These are phyloP conservation scores for Geotrichum australiense DNA, from an alignment of 1,139 yeast genomes.

Conservation along the genomic window DNA sequence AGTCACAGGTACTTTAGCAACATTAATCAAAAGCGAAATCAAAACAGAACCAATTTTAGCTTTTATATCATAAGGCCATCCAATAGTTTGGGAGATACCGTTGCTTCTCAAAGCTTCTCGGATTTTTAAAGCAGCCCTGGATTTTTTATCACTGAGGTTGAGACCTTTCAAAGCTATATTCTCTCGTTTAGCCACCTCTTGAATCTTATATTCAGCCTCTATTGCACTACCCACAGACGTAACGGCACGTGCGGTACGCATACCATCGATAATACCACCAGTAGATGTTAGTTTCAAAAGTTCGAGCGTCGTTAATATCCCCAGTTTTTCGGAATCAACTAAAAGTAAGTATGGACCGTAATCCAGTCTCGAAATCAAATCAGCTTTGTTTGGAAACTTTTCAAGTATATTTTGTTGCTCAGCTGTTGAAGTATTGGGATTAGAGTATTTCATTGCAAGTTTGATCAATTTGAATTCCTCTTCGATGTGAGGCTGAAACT, in stretches of 20 bases:
- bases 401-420: conserved; percentile 10
- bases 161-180: conserved; percentile 39
- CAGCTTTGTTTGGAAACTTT: conserved; percentile 18
- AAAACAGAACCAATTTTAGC: conserved; percentile 81
- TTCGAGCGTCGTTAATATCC: conserved; percentile 80
- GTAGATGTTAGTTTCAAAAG: conserved; percentile 65
- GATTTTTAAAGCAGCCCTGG: conserved; percentile 18
- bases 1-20: conserved; percentile 70
- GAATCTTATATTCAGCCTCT: conserved; percentile 75
- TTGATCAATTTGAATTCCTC: conserved; percentile 48
- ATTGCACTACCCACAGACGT: conserved; percentile 76
- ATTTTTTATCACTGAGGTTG: conserved; percentile 7
- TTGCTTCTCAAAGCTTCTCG: conserved; percentile 22
- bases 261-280: conserved; percentile 74
- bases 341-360: conserved; percentile 76
- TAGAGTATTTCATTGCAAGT: conserved; percentile 22
- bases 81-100: conserved; percentile 34
- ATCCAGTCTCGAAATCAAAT: conserved; percentile 39
- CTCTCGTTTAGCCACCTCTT: conserved; percentile 42
- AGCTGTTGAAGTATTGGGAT: not conserved
- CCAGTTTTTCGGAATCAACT: conserved; percentile 71
- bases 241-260: conserved; percentile 79
- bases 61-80: conserved; percentile 61
- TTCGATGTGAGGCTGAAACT: conserved; percentile 60
- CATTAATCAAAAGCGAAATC: conserved; percentile 66